A percentile compares a stretch with the other conserved stretches of the same genome.
These are phyloP conservation scores for Pilasporangium apinafurcum DNA, from an alignment of 352 stramenopile species.

Conservation along the genomic window DNA sequence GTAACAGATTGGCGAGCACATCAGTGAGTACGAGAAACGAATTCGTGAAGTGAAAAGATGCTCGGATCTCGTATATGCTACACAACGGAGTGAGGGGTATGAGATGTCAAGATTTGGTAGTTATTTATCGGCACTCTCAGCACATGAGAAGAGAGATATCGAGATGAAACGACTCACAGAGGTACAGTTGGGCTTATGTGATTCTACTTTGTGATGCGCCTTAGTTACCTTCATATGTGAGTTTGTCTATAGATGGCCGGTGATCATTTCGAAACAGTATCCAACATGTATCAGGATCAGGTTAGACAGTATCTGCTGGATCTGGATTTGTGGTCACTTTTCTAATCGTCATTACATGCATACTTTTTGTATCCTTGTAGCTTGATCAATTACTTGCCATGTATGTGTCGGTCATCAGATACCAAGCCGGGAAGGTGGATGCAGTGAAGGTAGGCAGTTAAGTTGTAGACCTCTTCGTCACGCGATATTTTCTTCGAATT, in stretches of 20 bases:
- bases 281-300: slow-evolving; percentile 85
- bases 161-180: slow-evolving; percentile 73
- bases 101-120: slow-evolving; percentile 83
- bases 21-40: slow-evolving; percentile 78
- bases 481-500: neutral
- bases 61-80: slow-evolving; percentile 76
- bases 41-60: slow-evolving; percentile 78
- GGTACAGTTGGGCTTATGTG: slow-evolving; percentile 11
- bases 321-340: neutral
- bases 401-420: slow-evolving; percentile 84
- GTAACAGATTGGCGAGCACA: slow-evolving; percentile 77
- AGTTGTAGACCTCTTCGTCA: neutral
- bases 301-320: slow-evolving; percentile 13
- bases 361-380: slow-evolving; percentile 12
- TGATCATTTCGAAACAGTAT: slow-evolving; percentile 82
- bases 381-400: slow-evolving; percentile 79
- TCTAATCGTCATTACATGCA: neutral
- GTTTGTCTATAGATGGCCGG: slow-evolving; percentile 34
- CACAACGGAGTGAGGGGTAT: slow-evolving; percentile 77
- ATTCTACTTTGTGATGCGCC: neutral
- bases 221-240: neutral
- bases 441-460: slow-evolving; percentile 63
- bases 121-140: slow-evolving; percentile 70
- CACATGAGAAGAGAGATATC: slow-evolving; percentile 66
- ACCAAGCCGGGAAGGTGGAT: slow-evolving; percentile 80